Conservation (phyloP, 2,329 filamentous ascomycete species). For the Ceratocystis diversiconidia region DNA sequence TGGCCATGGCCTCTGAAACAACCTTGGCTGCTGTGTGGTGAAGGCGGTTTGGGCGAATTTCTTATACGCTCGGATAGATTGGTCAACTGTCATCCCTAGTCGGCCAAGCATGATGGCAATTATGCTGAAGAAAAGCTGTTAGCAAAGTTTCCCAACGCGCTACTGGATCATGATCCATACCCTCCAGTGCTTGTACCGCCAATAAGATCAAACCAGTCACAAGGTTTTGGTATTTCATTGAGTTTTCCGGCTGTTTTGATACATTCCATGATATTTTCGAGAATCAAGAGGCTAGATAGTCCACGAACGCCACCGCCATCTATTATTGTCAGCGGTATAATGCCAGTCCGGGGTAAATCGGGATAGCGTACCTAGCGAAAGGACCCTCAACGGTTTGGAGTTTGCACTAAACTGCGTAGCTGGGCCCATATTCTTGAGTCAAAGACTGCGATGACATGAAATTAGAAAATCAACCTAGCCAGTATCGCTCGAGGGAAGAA, state of each 20-base stretch:
- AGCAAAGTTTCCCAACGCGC: slow-evolving; percentile 11
- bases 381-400: no score
- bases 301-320: no score
- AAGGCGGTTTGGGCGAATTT: background rate
- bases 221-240: slow-evolving; percentile 20
- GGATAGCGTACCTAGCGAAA: no score
- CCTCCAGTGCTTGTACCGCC: slow-evolving; percentile 25
- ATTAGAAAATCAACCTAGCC: no score
- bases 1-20: background rate
- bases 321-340: no score
- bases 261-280: background rate
- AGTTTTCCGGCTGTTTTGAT: slow-evolving; percentile 18
- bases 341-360: no score
- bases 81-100: background rate
- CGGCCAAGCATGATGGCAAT: background rate
- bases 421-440: no score
- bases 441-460: no score
- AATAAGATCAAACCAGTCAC: slow-evolving; percentile 24
- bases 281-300: no score
- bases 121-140: background rate
- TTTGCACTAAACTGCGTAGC: no score
- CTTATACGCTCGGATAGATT: background rate
- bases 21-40: background rate
- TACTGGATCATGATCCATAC: slow-evolving; percentile 12
- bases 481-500: no score